A percentile compares a stretch with the other conserved stretches of the same genome.
Conservation (phyloP, 2,329 filamentous ascomycete species). For the Nemania sp. region DNA sequence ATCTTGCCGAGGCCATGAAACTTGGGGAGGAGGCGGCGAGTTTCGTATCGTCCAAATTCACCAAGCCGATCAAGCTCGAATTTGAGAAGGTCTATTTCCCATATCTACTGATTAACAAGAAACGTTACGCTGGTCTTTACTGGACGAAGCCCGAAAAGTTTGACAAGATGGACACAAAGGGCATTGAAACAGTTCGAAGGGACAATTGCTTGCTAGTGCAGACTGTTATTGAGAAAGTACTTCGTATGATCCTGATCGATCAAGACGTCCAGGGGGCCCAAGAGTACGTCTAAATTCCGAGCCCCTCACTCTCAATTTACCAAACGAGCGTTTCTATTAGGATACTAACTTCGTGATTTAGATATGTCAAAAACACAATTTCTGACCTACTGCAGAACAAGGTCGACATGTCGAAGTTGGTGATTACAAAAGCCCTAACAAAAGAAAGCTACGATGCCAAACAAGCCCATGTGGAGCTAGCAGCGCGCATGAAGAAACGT, state of each 20-base stretch:
- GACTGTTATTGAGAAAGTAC: slow-evolving; percentile 94
- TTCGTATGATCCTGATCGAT: slow-evolving; percentile 95
- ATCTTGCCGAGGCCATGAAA: slow-evolving; percentile 88
- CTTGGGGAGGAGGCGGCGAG: slow-evolving; percentile 90
- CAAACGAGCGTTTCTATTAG: slow-evolving; percentile 4
- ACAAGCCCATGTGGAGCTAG: slow-evolving; percentile 94
- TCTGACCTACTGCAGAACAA: slow-evolving; percentile 96
- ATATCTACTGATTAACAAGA: slow-evolving; percentile 99
- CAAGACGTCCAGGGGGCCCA: slow-evolving; percentile 88
- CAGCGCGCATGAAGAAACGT: slow-evolving; percentile 94
- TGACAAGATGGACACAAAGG: slow-evolving; percentile 99
- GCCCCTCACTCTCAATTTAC: not conserved
- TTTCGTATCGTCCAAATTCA: slow-evolving; percentile 88
- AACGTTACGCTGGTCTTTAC: slow-evolving; percentile 95
- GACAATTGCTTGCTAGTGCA: slow-evolving; percentile 96
- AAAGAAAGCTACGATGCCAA: slow-evolving; percentile 90
- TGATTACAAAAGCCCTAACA: slow-evolving; percentile 95
- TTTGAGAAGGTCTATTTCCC: slow-evolving; percentile 99
- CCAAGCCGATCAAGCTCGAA: slow-evolving; percentile 97
- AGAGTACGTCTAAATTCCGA: slow-evolving; percentile 67
- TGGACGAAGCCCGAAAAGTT: slow-evolving; percentile 95
- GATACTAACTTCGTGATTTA: slow-evolving; percentile 51
- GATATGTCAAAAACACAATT: slow-evolving; percentile 95
- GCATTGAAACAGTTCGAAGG: slow-evolving; percentile 95
- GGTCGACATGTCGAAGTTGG: slow-evolving; percentile 97